Evolutionary conservation across 306 rosid species (phyloP), one percentile per base, ranked within the genome.

Genomic region (Lathyrus aphaca): DNA sequence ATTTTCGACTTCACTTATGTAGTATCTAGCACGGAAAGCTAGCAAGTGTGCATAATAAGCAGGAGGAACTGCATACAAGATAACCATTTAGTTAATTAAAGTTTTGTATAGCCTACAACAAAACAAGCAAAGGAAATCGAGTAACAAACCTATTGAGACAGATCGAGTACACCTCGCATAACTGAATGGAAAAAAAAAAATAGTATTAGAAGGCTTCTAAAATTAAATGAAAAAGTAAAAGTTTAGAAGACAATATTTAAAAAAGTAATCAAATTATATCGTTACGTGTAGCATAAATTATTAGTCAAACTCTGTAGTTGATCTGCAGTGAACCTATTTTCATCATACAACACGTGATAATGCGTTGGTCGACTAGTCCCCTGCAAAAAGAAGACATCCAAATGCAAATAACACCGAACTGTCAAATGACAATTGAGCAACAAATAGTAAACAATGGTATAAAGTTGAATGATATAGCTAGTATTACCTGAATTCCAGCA

Each of bases 401-500:
- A 56, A 38, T 9, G 46, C 14, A 57, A 64, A 21, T 4, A 49
- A 57, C 49, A 66, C 1, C 53, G 3, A 45, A 25, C n/a, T 0
- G 3, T 45, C n/a, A 51, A 27, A 71, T 12, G 1, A 1, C 49
- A 14, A 63, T 8, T n/a, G 39, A 58, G 17, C 1, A 49, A 21
- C 1, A 12, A 32, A 10, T 12, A 29, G 30, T 60, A 4, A 3
- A 19, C 13, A n/a, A 14, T 5, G 5, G 58, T 27, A 30, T 3
- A 27, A n/a, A 39, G 35, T 25, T 42, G n/a, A 57, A 19, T 4
- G 4, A 57, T 17, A 19, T 42, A 27, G 71, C 27, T 10, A 35
- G 25, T 9, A 57, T 32, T 39, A 89, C 95, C 73, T 89, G 92
- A n/a, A 86, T 89, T 29, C 88, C 98, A 2, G 95, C 91, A 71